phyloP scores from a whole-genome alignment of 495 filamentous ascomycete species.

The Xylaria bambusicola region DNA sequence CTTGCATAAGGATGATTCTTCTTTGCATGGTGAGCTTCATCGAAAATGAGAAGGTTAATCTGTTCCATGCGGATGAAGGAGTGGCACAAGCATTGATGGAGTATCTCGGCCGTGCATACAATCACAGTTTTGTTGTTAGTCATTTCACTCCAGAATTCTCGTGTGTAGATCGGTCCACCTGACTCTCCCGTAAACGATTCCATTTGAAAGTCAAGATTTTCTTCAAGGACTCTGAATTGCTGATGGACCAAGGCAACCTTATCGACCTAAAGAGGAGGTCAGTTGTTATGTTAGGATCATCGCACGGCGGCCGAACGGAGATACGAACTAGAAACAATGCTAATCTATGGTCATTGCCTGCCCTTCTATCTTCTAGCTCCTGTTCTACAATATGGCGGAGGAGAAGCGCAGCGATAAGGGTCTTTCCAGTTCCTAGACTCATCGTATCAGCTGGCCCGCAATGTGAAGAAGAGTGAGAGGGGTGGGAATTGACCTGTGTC shows the following conservation, averaged over 20 bases:
- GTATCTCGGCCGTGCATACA: slow-evolving; percentile 89
- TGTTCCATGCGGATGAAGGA: slow-evolving; percentile 78
- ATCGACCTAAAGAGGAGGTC: slow-evolving; percentile 60
- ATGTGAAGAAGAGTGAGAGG: background rate
- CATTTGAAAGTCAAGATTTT: slow-evolving; percentile 81
- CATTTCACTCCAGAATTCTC: slow-evolving; percentile 67
- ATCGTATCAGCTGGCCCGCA: slow-evolving; percentile 18
- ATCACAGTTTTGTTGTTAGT: slow-evolving; percentile 78
- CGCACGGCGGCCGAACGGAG: background rate
- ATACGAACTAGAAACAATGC: slow-evolving; percentile 77
- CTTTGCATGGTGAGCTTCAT: slow-evolving; percentile 96
- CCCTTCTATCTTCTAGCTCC: slow-evolving; percentile 71
- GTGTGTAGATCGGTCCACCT: slow-evolving; percentile 54
- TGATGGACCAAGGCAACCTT: slow-evolving; percentile 91
- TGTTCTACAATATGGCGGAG: slow-evolving; percentile 74
- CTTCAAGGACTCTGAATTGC: slow-evolving; percentile 78
- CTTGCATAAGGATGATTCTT: slow-evolving; percentile 91
- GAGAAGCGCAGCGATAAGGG: slow-evolving; percentile 87
- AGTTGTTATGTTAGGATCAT: background rate
- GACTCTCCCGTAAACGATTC: slow-evolving; percentile 76
- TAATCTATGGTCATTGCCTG: slow-evolving; percentile 62
- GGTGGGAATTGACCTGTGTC: slow-evolving; percentile 66
- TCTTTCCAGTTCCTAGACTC: slow-evolving; percentile 86
- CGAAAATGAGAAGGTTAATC: slow-evolving; percentile 92
- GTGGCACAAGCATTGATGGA: slow-evolving; percentile 75